phyloP scores from a whole-genome alignment of 768 basidiomycete species.

The Mycena rebaudengoi region DNA sequence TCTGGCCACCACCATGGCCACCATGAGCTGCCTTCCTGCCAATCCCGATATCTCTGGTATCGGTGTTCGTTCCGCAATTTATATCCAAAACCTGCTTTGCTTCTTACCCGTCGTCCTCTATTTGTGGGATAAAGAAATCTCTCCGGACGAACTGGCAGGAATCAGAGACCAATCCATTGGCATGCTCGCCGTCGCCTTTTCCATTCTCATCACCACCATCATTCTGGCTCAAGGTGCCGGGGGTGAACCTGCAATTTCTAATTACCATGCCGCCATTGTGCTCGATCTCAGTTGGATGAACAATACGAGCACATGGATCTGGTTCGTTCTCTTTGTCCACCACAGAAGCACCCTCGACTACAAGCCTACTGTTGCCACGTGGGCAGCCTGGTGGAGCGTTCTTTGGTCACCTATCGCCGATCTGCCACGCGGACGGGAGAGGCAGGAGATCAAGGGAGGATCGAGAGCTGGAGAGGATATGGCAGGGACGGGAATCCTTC shows the following conservation, averaged over 20 bases:
- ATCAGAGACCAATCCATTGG: conserved; percentile 15
- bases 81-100: conserved; percentile 6
- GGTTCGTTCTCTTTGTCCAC: neutral
- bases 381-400: too few relatives aligned
- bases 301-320: neutral
- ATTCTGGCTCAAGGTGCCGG: neutral
- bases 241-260: neutral
- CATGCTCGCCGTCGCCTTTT: conserved; percentile 14
- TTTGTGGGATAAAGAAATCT: conserved; percentile 6
- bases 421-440: too few relatives aligned
- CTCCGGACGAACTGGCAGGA: conserved; percentile 1
- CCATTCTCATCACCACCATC: conserved; percentile 7
- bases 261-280: conserved; percentile 4
- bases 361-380: too few relatives aligned
- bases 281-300: conserved; percentile 3
- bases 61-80: neutral
- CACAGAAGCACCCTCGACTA: too few relatives aligned
- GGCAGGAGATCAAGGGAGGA: neutral
- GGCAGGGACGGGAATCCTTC: neutral
- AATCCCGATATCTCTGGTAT: conserved; percentile 6
- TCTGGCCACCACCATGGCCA: conserved; percentile 5
- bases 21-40: conserved; percentile 1
- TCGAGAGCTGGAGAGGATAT: neutral
- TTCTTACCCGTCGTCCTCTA: neutral
- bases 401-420: too few relatives aligned